These are phyloP conservation scores for Borovskyia barvae DNA, from an alignment of 208 protist genomes.

Conservation along the genomic window DNA sequence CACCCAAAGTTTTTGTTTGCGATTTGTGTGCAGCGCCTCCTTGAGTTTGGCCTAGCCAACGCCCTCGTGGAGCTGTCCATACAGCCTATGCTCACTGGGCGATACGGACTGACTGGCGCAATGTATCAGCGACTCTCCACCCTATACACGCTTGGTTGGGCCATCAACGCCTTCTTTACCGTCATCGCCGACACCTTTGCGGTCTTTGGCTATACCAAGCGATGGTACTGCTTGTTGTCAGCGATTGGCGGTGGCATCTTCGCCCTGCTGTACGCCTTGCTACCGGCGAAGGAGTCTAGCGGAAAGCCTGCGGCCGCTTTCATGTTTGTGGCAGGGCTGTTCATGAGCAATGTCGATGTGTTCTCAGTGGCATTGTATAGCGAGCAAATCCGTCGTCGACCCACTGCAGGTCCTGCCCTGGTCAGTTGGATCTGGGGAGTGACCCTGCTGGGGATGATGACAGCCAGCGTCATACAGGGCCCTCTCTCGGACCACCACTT, in stretches of 20 bases:
- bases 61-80: conserved; percentile 41
- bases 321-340: conserved; percentile 37
- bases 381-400: conserved; percentile 30
- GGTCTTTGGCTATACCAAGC: conserved; percentile 70
- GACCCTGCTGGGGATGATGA: conserved; percentile 35
- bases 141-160: conserved; percentile 53
- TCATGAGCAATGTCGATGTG: conserved; percentile 53
- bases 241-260: conserved; percentile 45
- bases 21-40: conserved; percentile 48
- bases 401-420: conserved; percentile 29
- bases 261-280: conserved; percentile 45
- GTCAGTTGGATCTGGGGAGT: conserved; percentile 59
- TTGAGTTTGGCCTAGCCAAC: conserved; percentile 55
- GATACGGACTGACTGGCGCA: conserved; percentile 32
- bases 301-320: conserved; percentile 26
- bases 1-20: conserved; percentile 41
- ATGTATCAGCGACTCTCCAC: conserved; percentile 56
- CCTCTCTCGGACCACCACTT: conserved; percentile 36
- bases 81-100: conserved; percentile 49
- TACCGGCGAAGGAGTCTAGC: conserved; percentile 26
- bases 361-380: conserved; percentile 60
- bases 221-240: conserved; percentile 64
- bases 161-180: conserved; percentile 64
- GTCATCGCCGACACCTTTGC: conserved; percentile 63
- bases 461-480: conserved; percentile 34